Conservation (phyloP, 352 stramenopile species). For the Globisporangium spinosum region DNA sequence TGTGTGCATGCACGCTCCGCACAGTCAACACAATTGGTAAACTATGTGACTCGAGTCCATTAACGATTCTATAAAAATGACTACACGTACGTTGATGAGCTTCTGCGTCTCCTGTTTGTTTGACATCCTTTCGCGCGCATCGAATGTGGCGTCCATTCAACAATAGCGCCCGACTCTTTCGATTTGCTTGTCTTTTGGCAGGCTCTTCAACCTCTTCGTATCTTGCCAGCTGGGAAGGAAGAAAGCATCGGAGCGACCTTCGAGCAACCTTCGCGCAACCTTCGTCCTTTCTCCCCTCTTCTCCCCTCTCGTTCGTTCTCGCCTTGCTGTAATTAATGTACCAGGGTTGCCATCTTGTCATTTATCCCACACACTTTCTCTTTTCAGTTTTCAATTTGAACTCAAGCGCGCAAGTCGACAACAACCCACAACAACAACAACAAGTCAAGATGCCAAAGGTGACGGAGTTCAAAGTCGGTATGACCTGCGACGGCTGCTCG, state of each 20-base stretch:
- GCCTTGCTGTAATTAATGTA: background rate
- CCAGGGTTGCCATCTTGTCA: background rate
- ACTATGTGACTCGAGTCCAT: constrained; percentile 7
- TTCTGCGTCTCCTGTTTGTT: background rate
- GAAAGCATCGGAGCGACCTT: background rate
- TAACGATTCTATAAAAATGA: background rate
- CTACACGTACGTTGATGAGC: background rate
- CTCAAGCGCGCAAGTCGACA: constrained; percentile 14
- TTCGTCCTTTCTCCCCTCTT: background rate
- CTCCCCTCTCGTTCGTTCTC: background rate
- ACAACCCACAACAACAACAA: background rate
- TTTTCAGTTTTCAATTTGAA: constrained; percentile 26
- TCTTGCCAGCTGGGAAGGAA: background rate
- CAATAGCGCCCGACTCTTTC: background rate
- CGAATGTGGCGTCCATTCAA: background rate
- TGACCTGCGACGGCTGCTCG: constrained; percentile 89
- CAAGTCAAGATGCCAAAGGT: constrained; percentile 44
- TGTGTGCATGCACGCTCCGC: background rate
- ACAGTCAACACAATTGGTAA: background rate
- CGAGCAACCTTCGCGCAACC: background rate
- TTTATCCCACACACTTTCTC: too few species aligned
- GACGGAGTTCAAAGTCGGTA: constrained; percentile 89
- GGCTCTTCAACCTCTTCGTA: background rate
- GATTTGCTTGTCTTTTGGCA: background rate
- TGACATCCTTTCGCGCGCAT: background rate